A percentile compares a stretch with the other conserved stretches of the same genome.
Evolutionary conservation across 306 rosid species (phyloP).

Genomic region (Canavalia gladiata): DNA sequence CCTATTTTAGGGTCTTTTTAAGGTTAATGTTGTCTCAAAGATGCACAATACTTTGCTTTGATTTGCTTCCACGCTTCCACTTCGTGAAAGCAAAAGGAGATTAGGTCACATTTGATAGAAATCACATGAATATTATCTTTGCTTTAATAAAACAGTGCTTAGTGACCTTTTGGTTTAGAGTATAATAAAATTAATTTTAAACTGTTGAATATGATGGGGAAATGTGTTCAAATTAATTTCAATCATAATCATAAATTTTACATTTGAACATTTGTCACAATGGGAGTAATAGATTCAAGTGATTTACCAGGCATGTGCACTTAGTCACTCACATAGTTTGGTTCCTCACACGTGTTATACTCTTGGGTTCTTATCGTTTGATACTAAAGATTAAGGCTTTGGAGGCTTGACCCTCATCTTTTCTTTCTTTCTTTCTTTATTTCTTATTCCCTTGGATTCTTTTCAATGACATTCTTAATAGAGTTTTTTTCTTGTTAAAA

Average conservation of each 20-base stretch:
- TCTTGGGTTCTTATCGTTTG: neutral
- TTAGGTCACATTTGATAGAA: neutral
- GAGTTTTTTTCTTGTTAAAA: slow-evolving; percentile 5
- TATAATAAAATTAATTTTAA: no score
- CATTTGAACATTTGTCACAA: no score
- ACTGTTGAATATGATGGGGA: no score
- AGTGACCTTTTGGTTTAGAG: no score
- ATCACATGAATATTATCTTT: neutral
- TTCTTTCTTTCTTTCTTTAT: slow-evolving; percentile 27
- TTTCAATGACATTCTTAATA: slow-evolving; percentile 9
- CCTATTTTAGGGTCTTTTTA: neutral
- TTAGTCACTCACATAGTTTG: no score
- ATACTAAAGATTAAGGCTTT: no score
- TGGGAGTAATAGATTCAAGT: no score
- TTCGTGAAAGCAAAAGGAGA: neutral
- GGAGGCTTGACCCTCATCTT: neutral
- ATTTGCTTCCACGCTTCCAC: neutral
- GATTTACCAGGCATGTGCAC: no score
- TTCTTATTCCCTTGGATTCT: neutral
- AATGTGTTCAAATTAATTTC: no score
- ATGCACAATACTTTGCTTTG: neutral
- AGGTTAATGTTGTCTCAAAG: neutral
- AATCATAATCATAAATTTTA: no score
- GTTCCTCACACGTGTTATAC: no score
- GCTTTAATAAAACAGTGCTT: no score